phyloP scores from a whole-genome alignment of 495 filamentous ascomycete genomes.

The Aeminium ludgeri region DNA sequence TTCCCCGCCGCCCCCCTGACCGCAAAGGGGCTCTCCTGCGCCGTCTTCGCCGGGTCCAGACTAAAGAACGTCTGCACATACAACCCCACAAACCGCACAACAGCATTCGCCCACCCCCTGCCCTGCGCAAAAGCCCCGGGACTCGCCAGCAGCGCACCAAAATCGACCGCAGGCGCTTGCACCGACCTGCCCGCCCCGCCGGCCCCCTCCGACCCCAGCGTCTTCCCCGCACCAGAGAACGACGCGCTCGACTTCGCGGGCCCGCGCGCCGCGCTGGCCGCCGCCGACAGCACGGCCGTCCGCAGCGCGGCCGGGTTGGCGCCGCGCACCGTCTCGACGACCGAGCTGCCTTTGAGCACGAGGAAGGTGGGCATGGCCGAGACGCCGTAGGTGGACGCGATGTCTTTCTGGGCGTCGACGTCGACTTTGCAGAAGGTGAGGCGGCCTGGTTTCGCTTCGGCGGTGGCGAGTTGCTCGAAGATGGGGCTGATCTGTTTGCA shows the following conservation, averaged over 20 bases:
- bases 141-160: constrained; percentile 22
- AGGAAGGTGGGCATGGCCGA: constrained; percentile 25
- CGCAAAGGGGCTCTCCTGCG: constrained; percentile 14
- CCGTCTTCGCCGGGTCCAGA: constrained; percentile 11
- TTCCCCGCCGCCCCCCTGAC: constrained; percentile 7
- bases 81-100: constrained; percentile 41
- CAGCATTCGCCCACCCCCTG: constrained; percentile 29
- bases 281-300: constrained; percentile 11
- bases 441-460: constrained; percentile 25
- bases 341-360: constrained; percentile 14
- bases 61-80: constrained; percentile 41
- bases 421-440: constrained; percentile 45
- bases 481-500: constrained; percentile 51
- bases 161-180: constrained; percentile 22
- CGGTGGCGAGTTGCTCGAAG: constrained; percentile 34
- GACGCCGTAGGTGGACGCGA: constrained; percentile 31
- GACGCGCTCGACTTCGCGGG: constrained; percentile 14
- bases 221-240: constrained; percentile 27
- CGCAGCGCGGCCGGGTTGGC: constrained; percentile 14
- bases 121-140: constrained; percentile 26
- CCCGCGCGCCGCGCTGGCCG: constrained; percentile 32
- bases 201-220: constrained; percentile 10
- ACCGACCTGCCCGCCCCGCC: constrained; percentile 2
- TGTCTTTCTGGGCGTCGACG: constrained; percentile 35
- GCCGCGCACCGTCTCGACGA: constrained; percentile 15